phyloP scores from a whole-genome alignment of 441 rosid species.

The Aleurites moluccanus region DNA sequence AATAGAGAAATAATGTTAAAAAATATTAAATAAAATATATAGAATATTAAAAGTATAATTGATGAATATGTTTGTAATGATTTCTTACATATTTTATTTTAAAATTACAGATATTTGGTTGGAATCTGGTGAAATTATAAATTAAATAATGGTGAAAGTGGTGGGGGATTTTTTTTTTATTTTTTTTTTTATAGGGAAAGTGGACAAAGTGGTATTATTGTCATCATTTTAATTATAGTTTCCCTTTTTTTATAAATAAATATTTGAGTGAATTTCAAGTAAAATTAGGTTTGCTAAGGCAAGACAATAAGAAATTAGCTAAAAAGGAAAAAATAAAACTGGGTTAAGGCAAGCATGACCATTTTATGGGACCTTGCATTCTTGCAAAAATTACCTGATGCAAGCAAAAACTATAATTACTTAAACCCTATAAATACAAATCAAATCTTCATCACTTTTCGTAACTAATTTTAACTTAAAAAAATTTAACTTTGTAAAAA shows the following conservation, averaged over 20 bases:
- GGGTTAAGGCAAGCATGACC: constrained; percentile 43
- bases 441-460: too few species aligned
- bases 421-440: not conserved
- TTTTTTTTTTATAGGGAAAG: constrained; percentile 31
- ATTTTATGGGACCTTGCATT: constrained; percentile 31
- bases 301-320: constrained; percentile 41
- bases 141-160: constrained; percentile 46
- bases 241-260: constrained; percentile 13
- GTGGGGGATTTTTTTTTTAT: constrained; percentile 34
- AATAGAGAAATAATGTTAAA: constrained; percentile 9
- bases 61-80: constrained; percentile 39
- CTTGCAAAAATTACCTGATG: not conserved
- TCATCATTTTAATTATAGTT: constrained; percentile 24
- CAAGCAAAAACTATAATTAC: constrained; percentile 16
- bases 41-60: constrained; percentile 32
- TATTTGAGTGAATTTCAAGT: constrained; percentile 56
- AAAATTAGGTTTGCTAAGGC: constrained; percentile 48
- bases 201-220: constrained; percentile 42
- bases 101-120: constrained; percentile 46
- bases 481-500: too few species aligned
- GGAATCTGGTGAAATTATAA: constrained; percentile 54
- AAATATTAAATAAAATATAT: constrained; percentile 26
- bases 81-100: constrained; percentile 29
- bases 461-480: too few species aligned
- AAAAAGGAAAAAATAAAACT: constrained; percentile 28